Base-by-base conservation (phyloP, 345 rosid species). In the Xanthoceras sorbifolium region DNA sequence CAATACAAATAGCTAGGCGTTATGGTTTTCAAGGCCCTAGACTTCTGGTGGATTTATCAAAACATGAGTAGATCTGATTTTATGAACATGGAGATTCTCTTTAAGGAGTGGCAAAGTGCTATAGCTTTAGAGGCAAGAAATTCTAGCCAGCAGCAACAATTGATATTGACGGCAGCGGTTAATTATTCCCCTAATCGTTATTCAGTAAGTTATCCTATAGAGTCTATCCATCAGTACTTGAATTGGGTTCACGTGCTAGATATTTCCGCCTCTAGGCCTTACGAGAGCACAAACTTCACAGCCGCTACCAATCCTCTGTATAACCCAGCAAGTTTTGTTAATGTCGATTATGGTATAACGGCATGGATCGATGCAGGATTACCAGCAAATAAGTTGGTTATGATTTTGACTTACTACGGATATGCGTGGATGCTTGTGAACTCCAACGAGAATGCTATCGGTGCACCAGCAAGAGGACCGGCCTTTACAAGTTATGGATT, bases 201-300 rank as follows among this genome's bases (percentile, higher is more conserved):
- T 36, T 72, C 42, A 2, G 44, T 3, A 28, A 78, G 64, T 50
- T 78, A 74, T 69, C 87, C 79, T 5, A 6, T 79, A 29, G 69
- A 73, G 22, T 68, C 79, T 0, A 70, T 84, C n/a, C 32, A 32
- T 9, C 59, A 60, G 23, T 46, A 78, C 60, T 54, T 78, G 55
- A 57, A 84, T 50, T 84, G 80, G 84, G 73, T 54, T 15, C 72
- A 78, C 23, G 40, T 78, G 9, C 2, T 28, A 57, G 70, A 76
- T 4, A 68, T 38, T 34, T 82, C 71, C 48, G 72, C 67, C 54
- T 76, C 81, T 32, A 26, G 40, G 4, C 83, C 86, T 29, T n/a
- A 54, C 6, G 6, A 36, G 14, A 32, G 7, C 60, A 72, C 64
- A 11, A 66, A 72, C 5, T 65, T 65, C n/a, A 81, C 80, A 0